Evolutionary conservation across 1,139 yeast genomes (phyloP).

Genomic region (Diutina siamensis): DNA sequence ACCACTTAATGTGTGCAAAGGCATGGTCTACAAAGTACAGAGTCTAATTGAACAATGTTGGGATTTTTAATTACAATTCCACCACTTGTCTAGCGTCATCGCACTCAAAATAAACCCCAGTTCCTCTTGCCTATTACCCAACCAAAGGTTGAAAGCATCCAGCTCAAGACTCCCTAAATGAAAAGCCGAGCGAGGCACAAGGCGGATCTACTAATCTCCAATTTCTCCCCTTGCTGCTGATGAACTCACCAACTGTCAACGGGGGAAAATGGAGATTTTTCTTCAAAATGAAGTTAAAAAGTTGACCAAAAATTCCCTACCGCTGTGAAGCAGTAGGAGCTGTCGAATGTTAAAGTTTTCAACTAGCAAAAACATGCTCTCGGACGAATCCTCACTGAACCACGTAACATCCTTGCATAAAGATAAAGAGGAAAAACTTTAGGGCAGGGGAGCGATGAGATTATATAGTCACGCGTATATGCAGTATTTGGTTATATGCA

Average conservation of each 20-base stretch:
- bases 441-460: background rate
- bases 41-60: constrained; percentile 34
- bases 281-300: constrained; percentile 23
- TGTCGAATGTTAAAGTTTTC: constrained; percentile 98
- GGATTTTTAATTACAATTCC: constrained; percentile 64
- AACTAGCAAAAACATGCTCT: constrained; percentile 99
- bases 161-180: constrained; percentile 38
- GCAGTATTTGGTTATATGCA: background rate
- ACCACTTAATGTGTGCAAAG: background rate
- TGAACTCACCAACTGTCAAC: constrained; percentile 17
- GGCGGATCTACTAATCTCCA: constrained; percentile 21
- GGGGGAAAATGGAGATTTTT: constrained; percentile 11
- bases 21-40: no score
- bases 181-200: constrained; percentile 61
- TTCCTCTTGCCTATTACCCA: constrained; percentile 49
- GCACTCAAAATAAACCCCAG: constrained; percentile 60
- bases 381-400: constrained; percentile 99
- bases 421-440: constrained; percentile 43
- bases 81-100: constrained; percentile 54
- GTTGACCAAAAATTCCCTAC: constrained; percentile 64
- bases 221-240: constrained; percentile 9
- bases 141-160: constrained; percentile 22
- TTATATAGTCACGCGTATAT: background rate
- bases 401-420: constrained; percentile 99
- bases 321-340: constrained; percentile 53